phyloP scores from a whole-genome alignment of 768 basidiomycete species.

The Infundibulicybe gibba region DNA sequence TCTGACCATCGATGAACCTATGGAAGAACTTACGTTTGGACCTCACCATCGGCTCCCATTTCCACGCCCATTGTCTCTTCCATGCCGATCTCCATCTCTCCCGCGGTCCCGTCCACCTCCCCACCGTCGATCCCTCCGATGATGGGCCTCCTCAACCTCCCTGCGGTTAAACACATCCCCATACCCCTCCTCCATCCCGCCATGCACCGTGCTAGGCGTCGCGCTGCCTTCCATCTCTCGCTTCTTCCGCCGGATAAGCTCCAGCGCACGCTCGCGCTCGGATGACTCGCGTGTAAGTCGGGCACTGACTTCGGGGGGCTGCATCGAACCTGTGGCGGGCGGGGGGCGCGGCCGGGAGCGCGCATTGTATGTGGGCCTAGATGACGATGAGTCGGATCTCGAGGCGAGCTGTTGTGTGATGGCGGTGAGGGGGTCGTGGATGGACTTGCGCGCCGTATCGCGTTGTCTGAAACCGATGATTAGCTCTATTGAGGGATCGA shows the following conservation, averaged over 20 bases:
- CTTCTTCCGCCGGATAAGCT: slow-evolving; percentile 63
- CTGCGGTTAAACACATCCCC: slow-evolving; percentile 66
- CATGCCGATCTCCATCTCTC: no score
- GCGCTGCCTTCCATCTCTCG: slow-evolving; percentile 60
- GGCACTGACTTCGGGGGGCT: slow-evolving; percentile 44
- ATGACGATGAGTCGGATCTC: slow-evolving; percentile 23
- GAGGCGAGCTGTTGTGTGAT: slow-evolving; percentile 65
- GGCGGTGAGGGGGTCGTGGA: slow-evolving; percentile 69
- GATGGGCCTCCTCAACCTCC: slow-evolving; percentile 72
- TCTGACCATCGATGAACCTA: no score
- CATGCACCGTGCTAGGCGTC: slow-evolving; percentile 69
- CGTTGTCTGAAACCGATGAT: slow-evolving; percentile 41
- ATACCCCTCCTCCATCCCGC: slow-evolving; percentile 47
- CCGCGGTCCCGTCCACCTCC: slow-evolving; percentile 20
- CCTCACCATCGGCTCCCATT: no score
- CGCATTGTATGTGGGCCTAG: slow-evolving; percentile 13
- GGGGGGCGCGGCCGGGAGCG: slow-evolving; percentile 8
- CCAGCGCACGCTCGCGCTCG: slow-evolving; percentile 73
- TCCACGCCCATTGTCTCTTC: no score
- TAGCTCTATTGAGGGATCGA: background rate
- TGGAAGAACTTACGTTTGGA: no score
- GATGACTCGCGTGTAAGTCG: slow-evolving; percentile 70
- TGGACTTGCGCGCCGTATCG: slow-evolving; percentile 59
- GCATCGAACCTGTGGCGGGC: slow-evolving; percentile 16
- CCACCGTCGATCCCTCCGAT: slow-evolving; percentile 35